phyloP scores from a whole-genome alignment of 2,329 filamentous ascomycete genomes.

The Cladophialophora exuberans region DNA sequence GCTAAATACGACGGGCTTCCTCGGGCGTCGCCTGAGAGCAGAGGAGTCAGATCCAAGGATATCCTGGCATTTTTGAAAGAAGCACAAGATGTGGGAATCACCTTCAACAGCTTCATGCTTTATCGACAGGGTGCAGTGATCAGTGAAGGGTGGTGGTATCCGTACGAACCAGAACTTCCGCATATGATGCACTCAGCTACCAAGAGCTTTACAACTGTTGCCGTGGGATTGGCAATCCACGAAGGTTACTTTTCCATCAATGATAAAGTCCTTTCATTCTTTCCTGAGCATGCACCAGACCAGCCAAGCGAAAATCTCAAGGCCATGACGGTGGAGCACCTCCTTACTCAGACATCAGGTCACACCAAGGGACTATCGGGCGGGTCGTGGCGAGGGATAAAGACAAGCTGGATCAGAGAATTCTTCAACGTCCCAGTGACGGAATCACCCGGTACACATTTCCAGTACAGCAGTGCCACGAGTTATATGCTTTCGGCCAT shows the following conservation, averaged over 20 bases:
- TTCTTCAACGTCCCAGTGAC: conserved; percentile 1
- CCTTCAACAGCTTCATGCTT: conserved; percentile 9
- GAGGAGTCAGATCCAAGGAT: not conserved
- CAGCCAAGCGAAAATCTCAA: not conserved
- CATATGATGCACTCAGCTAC: conserved; percentile 12
- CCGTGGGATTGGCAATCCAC: conserved; percentile 10
- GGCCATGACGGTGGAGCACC: conserved; percentile 11
- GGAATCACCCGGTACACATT: not conserved
- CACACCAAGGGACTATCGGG: not conserved
- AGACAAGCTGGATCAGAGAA: conserved; percentile 1
- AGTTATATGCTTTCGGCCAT: conserved; percentile 5
- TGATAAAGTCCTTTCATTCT: conserved; percentile 3
- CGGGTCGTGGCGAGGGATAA: not conserved
- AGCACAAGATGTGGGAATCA: not conserved
- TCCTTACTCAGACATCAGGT: conserved; percentile 7
- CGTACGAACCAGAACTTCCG: conserved; percentile 4
- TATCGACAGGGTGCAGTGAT: conserved; percentile 1
- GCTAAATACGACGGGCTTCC: not conserved
- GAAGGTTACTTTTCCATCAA: conserved; percentile 3
- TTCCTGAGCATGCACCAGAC: conserved; percentile 7
- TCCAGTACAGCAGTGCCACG: conserved; percentile 1
- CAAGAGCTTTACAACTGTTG: conserved; percentile 9
- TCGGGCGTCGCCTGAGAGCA: conserved; percentile 7
- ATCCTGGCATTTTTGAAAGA: conserved; percentile 9
- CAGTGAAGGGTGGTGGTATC: conserved; percentile 10